Evolutionary conservation across 78 protist species (phyloP), one percentile per base, ranked within the genome.

Genomic region (Dictyostelium capitatum): DNA sequence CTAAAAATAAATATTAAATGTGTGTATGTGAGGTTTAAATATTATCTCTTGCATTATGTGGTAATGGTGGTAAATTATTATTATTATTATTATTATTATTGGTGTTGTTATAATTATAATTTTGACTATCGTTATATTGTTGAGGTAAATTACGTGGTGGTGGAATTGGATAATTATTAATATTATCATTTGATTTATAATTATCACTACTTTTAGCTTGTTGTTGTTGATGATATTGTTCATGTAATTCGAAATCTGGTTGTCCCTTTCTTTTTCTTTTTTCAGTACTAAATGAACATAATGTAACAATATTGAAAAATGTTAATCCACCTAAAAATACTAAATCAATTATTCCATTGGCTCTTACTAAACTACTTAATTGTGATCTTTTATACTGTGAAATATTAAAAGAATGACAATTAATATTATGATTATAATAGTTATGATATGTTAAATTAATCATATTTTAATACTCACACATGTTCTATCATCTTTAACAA

Each of bases 311-410:
- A 46, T 46, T 46, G 32, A 73, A 73, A 47, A 73, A 73, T 46
- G 46, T 19, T 47, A 73, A 73, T 1, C 79, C 79, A 17, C 30
- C 79, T 11, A 73, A 73, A 46, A 46, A 73, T 20, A 73, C 46
- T 20, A 73, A 46, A 73, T 73, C 79, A 30, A 73, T 46, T 6
- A 73, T 20, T n/a, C 56, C 50, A 46, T 47, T 46, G 20, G 59
- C 56, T 73, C 79, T 43, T 43, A 73, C 46, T 11, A 73, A 46
- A 73, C 28, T 62, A 62, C 70, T 62, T 62, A 62, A 62, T 62
- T 62, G 70, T 11, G 43, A 11, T 25, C 28, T 62, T 62, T 62
- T 62, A 25, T 30, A 62, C 43, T n/a, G n/a, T n/a, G n/a, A n/a
- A n/a, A n/a, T n/a, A n/a, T n/a, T n/a, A n/a, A n/a, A n/a, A n/a